Evolutionary conservation across 106 monocot species (phyloP).

Genomic region (Acanthochlamys bracteata): DNA sequence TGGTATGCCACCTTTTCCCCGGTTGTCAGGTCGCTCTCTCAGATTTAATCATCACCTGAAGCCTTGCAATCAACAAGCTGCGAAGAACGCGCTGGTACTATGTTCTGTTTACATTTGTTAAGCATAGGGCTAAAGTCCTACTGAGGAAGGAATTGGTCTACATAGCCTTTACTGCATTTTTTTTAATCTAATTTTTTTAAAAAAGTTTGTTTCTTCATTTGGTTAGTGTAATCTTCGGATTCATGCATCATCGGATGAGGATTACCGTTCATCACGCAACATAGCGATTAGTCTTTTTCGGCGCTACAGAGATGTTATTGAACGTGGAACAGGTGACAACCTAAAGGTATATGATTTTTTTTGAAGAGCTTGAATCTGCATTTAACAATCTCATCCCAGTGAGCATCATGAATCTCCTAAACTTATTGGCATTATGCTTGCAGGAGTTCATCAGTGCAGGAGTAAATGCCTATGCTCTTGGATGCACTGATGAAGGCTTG

Average conservation of each 20-base stretch:
- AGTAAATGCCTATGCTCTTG: constrained; percentile 91
- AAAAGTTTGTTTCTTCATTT: not conserved
- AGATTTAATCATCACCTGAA: constrained; percentile 9
- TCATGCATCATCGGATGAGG: constrained; percentile 70
- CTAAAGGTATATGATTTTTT: constrained; percentile 45
- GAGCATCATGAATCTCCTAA: no score
- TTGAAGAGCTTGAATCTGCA: no score
- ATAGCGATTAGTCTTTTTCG: constrained; percentile 69
- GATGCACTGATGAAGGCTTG: constrained; percentile 88
- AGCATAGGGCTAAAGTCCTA: no score
- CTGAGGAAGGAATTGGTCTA: no score
- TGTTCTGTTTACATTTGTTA: no score
- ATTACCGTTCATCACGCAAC: constrained; percentile 73
- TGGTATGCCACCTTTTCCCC: no score
- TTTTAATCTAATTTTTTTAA: not conserved
- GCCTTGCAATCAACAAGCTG: constrained; percentile 18
- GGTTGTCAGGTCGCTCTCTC: no score
- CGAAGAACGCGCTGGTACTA: constrained; percentile 31
- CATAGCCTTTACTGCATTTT: constrained; percentile 14
- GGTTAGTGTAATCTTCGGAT: constrained; percentile 30
- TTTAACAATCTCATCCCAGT: no score
- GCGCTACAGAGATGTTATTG: constrained; percentile 67
- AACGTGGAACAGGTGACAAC: constrained; percentile 74
- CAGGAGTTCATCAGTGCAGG: constrained; percentile 85
- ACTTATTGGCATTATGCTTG: not conserved